These are phyloP conservation scores for Monosiga brevicollis DNA, from an alignment of 78 protist genomes.

Conservation along the genomic window DNA sequence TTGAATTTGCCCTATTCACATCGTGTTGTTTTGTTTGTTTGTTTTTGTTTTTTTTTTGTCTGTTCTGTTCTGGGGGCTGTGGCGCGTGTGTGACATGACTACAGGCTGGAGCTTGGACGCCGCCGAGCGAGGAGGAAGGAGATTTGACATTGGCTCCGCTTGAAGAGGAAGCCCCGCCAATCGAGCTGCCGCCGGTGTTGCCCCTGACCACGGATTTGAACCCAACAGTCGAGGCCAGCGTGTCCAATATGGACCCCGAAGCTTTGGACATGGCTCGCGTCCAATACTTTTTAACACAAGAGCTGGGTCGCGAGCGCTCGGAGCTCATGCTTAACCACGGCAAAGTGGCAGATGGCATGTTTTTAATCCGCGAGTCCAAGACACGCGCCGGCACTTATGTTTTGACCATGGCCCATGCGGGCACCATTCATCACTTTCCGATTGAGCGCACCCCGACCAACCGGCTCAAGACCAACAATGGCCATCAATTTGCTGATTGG, in stretches of 20 bases:
- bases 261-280: not conserved
- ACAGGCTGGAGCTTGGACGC: not conserved
- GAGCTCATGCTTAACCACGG: not conserved
- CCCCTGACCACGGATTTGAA: not conserved
- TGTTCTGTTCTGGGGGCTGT: not conserved
- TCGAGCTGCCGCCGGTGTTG: not conserved
- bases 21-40: not conserved
- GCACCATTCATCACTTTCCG: not conserved
- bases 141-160: not conserved
- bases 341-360: not conserved
- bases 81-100: not conserved
- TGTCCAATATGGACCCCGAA: no score
- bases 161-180: not conserved
- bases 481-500: no score
- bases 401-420: not conserved
- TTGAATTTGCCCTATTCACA: not conserved
- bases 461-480: no score
- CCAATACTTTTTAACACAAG: not conserved
- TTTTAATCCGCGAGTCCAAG: not conserved
- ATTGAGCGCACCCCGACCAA: no score
- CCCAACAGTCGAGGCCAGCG: no score
- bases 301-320: not conserved
- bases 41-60: not conserved
- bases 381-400: not conserved
- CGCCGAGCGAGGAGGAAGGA: not conserved